phyloP scores from a whole-genome alignment of 768 basidiomycete genomes.

The Lentinus brumalis region DNA sequence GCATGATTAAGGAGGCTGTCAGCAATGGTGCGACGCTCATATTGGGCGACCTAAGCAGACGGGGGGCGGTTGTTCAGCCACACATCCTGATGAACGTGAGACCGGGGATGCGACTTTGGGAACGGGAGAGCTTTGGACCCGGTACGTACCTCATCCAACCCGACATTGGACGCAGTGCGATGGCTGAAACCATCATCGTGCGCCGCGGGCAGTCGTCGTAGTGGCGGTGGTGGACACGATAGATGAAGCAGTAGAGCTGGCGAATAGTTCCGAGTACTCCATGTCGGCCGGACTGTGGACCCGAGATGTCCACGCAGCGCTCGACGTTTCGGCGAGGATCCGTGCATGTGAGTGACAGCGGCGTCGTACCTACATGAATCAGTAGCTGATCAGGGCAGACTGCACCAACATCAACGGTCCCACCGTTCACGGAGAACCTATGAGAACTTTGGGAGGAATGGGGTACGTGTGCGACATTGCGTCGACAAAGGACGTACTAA shows the following conservation, averaged over 20 bases:
- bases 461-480: conserved; percentile 38
- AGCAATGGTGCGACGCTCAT: conserved; percentile 47
- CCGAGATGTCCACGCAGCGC: conserved; percentile 42
- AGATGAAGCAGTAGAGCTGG: conserved; percentile 56
- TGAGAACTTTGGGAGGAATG: conserved; percentile 42
- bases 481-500: neutral
- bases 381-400: conserved; percentile 37
- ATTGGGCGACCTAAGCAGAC: conserved; percentile 42
- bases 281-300: conserved; percentile 58
- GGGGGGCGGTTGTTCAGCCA: conserved; percentile 50
- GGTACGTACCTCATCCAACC: conserved; percentile 33
- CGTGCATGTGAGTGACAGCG: conserved; percentile 41
- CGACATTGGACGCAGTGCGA: neutral
- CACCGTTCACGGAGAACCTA: conserved; percentile 48
- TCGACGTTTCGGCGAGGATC: conserved; percentile 49
- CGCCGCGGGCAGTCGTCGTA: conserved; percentile 38
- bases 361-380: neutral
- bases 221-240: conserved; percentile 48
- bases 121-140: conserved; percentile 64
- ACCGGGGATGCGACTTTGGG: conserved; percentile 54
- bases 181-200: neutral
- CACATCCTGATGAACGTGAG: conserved; percentile 52
- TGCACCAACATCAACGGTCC: conserved; percentile 57
- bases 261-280: conserved; percentile 56
- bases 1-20: conserved; percentile 47